These are phyloP conservation scores for Rhizopogon roseolus DNA, from an alignment of 768 basidiomycete species.

Conservation along the genomic window DNA sequence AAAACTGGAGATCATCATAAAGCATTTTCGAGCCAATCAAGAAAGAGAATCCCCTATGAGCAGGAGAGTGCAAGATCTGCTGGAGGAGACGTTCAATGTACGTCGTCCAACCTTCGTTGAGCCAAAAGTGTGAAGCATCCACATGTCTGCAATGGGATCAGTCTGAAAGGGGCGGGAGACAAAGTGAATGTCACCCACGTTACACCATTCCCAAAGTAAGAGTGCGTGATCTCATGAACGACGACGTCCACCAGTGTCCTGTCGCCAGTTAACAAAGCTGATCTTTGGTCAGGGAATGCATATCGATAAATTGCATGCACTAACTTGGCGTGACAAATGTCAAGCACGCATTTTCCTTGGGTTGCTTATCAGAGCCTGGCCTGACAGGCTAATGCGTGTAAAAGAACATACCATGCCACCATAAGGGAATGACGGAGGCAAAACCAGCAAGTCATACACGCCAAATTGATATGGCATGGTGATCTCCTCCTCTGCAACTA, in stretches of 20 bases:
- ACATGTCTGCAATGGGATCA: constrained; percentile 43
- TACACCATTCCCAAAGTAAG: constrained; percentile 91
- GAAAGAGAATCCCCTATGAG: constrained; percentile 76
- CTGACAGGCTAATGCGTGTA: too few relatives aligned
- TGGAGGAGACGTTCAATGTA: constrained; percentile 85
- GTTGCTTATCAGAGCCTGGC: not conserved
- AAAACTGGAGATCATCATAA: constrained; percentile 62
- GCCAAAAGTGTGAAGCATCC: constrained; percentile 78
- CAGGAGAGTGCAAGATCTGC: constrained; percentile 63
- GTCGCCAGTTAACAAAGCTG: constrained; percentile 84
- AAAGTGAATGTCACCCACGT: constrained; percentile 43
- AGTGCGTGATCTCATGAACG: constrained; percentile 82
- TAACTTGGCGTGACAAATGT: constrained; percentile 86
- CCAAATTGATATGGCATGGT: constrained; percentile 77
- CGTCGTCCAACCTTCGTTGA: constrained; percentile 93
- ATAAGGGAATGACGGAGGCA: constrained; percentile 91
- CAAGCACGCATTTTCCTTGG: constrained; percentile 83
- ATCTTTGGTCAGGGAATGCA: not conserved
- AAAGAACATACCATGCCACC: constrained; percentile 68
- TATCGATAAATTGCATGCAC: constrained; percentile 10
- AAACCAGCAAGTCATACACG: constrained; percentile 83
- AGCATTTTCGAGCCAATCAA: constrained; percentile 72
- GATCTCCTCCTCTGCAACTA: constrained; percentile 69
- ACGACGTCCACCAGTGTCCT: constrained; percentile 83
- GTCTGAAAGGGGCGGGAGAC: constrained; percentile 1